phyloP scores from a whole-genome alignment of 352 stramenopile species.

The Sclerospora graminicola region DNA sequence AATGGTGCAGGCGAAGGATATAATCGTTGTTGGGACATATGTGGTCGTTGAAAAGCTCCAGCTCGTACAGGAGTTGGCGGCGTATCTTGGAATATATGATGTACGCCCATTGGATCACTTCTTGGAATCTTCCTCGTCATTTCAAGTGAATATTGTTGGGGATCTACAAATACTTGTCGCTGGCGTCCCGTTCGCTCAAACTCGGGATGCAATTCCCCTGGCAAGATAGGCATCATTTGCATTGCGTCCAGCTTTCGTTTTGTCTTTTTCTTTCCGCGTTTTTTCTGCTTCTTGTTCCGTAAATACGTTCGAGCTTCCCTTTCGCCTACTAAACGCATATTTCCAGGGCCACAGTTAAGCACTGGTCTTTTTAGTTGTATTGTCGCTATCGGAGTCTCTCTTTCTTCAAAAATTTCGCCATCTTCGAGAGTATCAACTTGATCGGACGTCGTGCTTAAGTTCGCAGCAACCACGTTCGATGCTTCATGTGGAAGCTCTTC shows the following conservation, averaged over 20 bases:
- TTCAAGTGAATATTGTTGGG: slow-evolving; percentile 11
- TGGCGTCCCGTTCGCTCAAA: slow-evolving; percentile 32
- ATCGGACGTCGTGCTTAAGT: not conserved
- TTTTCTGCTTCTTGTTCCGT: slow-evolving; percentile 54
- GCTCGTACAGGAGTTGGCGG: slow-evolving; percentile 6
- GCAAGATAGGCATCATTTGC: slow-evolving; percentile 12
- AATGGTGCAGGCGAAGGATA: slow-evolving; percentile 2
- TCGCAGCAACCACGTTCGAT: not conserved
- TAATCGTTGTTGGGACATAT: slow-evolving; percentile 3
- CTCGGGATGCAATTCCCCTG: slow-evolving; percentile 2
- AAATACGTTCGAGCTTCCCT: slow-evolving; percentile 8
- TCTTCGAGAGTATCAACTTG: slow-evolving; percentile 36
- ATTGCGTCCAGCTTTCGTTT: slow-evolving; percentile 67
- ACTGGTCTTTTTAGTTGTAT: slow-evolving; percentile 25
- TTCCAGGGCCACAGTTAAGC: slow-evolving; percentile 9
- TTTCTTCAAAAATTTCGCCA: slow-evolving; percentile 68
- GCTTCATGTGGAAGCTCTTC: slow-evolving; percentile 24
- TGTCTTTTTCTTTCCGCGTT: slow-evolving; percentile 62
- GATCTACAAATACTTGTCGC: slow-evolving; percentile 13
- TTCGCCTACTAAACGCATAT: slow-evolving; percentile 2
- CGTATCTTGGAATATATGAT: slow-evolving; percentile 15
- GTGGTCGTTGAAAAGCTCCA: not conserved
- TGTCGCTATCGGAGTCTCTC: slow-evolving; percentile 21
- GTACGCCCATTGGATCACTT: slow-evolving; percentile 9
- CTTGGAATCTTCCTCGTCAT: slow-evolving; percentile 17